These are phyloP conservation scores for Phytomonas sp. DNA, from an alignment of 208 protist species.

Conservation along the genomic window DNA sequence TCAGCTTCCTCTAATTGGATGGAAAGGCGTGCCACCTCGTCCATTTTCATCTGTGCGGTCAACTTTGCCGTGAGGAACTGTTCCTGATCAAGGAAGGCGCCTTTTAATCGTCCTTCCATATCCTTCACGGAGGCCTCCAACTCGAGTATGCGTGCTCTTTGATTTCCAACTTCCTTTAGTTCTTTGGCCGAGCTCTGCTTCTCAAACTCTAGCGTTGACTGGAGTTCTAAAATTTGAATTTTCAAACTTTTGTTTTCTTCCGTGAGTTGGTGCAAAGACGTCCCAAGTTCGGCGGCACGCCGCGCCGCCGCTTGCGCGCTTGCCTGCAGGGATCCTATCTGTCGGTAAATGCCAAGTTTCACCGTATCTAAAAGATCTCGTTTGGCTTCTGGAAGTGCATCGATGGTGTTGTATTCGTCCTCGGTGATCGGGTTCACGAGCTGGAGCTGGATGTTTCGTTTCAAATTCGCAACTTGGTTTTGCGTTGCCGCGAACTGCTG, in stretches of 20 bases:
- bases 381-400: conserved; percentile 49
- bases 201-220: conserved; percentile 25
- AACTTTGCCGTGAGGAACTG: conserved; percentile 75
- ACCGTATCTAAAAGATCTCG: conserved; percentile 74
- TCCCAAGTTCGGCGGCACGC: conserved; percentile 53
- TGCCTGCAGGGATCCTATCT: conserved; percentile 50
- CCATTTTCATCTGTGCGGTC: conserved; percentile 70
- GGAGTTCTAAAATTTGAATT: conserved; percentile 29
- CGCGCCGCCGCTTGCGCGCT: conserved; percentile 39
- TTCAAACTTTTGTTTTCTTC: conserved; percentile 38
- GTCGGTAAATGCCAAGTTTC: conserved; percentile 78
- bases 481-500: conserved; percentile 75
- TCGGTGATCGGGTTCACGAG: conserved; percentile 68
- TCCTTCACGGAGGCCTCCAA: conserved; percentile 53
- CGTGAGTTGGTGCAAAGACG: conserved; percentile 25
- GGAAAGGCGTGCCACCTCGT: conserved; percentile 67
- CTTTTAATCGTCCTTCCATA: conserved; percentile 40
- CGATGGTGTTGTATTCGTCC: conserved; percentile 62
- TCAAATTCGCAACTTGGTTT: conserved; percentile 76
- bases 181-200: conserved; percentile 22
- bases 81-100: conserved; percentile 64
- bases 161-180: conserved; percentile 27
- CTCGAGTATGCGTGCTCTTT: conserved; percentile 41
- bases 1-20: conserved; percentile 75
- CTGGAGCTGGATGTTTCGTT: conserved; percentile 58